Evolutionary conservation across 306 rosid species (phyloP), one percentile per base, ranked within the genome.

Genomic region (Ziziphus jujuba): DNA sequence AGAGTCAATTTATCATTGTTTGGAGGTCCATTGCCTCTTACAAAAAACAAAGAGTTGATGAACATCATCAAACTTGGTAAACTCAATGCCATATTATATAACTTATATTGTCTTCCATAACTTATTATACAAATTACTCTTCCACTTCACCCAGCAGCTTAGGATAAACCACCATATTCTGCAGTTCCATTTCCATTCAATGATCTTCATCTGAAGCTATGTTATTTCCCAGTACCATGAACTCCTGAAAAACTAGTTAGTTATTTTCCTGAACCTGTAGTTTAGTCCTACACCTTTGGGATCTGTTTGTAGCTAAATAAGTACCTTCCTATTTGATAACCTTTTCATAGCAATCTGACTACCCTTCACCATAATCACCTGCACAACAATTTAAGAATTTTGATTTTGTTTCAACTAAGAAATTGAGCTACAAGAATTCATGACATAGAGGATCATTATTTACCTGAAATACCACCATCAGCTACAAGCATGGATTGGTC

Each of bases 401-500:
- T 21, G 17, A 40, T 2, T 28, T 43, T 35, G 35, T 36, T 21
- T 28, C 21, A 6, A 2, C 1, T 44, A 16, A 56, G 49, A 12
- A 10, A 44, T 21, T 1, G 20, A 19, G 10, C 19, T 0, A 33
- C 61, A 47, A 19, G 23, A 33, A 43, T 40, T 17, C 16, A 72
- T 24, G 47, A 35, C 0, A 34, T 9, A 36, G 44, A 49, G 14
- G 34, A 24, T 57, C 31, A 11, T 28, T 51, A 15, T 49, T 68
- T 71, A 84, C 95, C 85, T 79, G 43, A 65, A 28, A 12, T 28
- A 63, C 43, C 28, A 38, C 19, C 25, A 65, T 91, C 78, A 88
- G 77, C 87, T 87, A 71, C 99, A 93, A 75, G 99, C 84, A 84
- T 93, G 97, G 43, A 90, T 67, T 38, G 71, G 85, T 64, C 82